phyloP scores from a whole-genome alignment of 2,329 filamentous ascomycete species.

The Bipolaris zeicola region DNA sequence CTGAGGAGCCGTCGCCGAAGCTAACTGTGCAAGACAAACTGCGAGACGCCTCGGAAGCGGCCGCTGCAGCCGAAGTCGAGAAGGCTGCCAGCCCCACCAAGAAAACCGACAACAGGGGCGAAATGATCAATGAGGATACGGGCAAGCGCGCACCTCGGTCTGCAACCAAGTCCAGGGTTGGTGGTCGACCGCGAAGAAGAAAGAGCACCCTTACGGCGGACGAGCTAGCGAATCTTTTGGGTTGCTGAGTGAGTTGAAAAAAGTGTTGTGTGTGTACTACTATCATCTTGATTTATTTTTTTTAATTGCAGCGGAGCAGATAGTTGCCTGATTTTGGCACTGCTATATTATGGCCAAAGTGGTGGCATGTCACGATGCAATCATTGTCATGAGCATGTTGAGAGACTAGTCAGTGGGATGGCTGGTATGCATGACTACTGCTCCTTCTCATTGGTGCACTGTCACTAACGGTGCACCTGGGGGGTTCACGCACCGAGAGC shows the following conservation, averaged over 20 bases:
- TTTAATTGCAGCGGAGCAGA: slow-evolving; percentile 9
- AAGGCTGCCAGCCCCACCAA: slow-evolving; percentile 11
- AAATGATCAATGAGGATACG: slow-evolving; percentile 27
- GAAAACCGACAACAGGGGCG: slow-evolving; percentile 24
- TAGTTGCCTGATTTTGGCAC: slow-evolving; percentile 13
- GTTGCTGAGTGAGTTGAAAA: slow-evolving; percentile 22
- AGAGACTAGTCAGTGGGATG: slow-evolving; percentile 10
- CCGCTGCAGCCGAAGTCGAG: slow-evolving; percentile 31
- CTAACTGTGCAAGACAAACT: slow-evolving; percentile 56
- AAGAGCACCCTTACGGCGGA: slow-evolving; percentile 77
- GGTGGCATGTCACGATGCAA: slow-evolving; percentile 5
- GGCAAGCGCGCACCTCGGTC: slow-evolving; percentile 35
- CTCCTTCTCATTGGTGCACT: slow-evolving; percentile 10
- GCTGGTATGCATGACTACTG: slow-evolving; percentile 10
- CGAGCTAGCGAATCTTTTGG: slow-evolving; percentile 64
- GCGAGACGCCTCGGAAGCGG: slow-evolving; percentile 52
- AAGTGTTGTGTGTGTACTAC: slow-evolving; percentile 2
- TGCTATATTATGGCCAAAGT: slow-evolving; percentile 5
- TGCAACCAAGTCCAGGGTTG: slow-evolving; percentile 54
- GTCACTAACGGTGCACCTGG: slow-evolving; percentile 15
- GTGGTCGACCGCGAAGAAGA: slow-evolving; percentile 65
- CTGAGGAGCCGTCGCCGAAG: slow-evolving; percentile 48
- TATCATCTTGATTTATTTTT: slow-evolving; percentile 1
- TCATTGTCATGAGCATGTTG: slow-evolving; percentile 8
- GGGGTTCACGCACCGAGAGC: slow-evolving; percentile 13